Evolutionary conservation across 106 monocot genomes (phyloP), one percentile per base, ranked within the genome.

Genomic region (Cymbidium sinense): DNA sequence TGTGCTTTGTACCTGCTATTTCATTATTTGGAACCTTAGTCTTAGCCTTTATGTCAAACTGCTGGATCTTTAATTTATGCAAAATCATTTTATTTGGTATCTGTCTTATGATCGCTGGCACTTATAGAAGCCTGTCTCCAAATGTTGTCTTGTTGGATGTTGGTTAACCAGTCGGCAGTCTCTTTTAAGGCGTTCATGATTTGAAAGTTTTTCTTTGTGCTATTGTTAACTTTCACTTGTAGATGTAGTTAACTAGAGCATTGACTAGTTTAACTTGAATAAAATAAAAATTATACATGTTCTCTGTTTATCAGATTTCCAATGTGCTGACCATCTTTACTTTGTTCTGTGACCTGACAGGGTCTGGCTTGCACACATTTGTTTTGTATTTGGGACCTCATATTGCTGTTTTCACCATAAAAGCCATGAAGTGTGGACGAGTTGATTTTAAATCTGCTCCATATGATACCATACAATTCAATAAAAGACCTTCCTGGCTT

Each of bases 341-440:
- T 39, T 71, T 71, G 5, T 71, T 6, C 37, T 39, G 37, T 37
- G 35, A 69, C 67, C 71, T 77, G 80, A 27, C 90, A 98, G 96
- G 96, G 72, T 98, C 94, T 81, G 96, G 96, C 70, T 86, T 98
- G 86, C 96, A 98, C 84, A 98, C 96, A 20, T 98, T 98, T 88
- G 94, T 98, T 41, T 76, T 98, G 31, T 98, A 98, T 80, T 79
- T 98, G 72, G 94, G 96, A 12, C 96, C 96, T 0, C 96, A 98
- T 84, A 92, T 98, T 79, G 96, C 94, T 18, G 79, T 90, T 33
- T 98, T 98, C 77, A 94, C 96, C 52, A 90, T 92, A 75, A 98
- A 98, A 80, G 88, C 96, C 25, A 77, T 86, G 39, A 83, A 92
- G 25, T 94, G 96, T 79, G 94, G 96, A 30, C 88, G 91, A 44